Evolutionary conservation across 345 rosid species (phyloP).

Genomic region (Moricandia moricandioides): DNA sequence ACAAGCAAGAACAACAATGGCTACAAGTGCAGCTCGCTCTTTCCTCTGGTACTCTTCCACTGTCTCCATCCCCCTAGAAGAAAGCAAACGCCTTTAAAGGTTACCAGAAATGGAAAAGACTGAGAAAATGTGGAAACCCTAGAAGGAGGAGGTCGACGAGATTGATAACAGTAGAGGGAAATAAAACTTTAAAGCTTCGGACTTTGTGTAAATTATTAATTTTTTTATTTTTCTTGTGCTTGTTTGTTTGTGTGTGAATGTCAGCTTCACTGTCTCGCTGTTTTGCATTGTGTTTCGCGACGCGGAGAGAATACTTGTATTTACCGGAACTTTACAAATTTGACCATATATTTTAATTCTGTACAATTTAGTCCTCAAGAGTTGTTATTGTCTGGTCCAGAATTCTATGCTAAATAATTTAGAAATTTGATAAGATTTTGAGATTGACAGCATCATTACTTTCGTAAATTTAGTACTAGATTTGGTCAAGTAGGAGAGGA

Average conservation of each 20-base stretch:
- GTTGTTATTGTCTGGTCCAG: neutral
- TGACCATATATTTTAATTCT: neutral
- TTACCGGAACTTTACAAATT: neutral
- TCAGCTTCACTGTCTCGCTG: conserved; percentile 29
- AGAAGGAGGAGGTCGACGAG: conserved; percentile 15
- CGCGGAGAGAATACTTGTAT: conserved; percentile 34
- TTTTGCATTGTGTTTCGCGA: conserved; percentile 30
- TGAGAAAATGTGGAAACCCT: conserved; percentile 30
- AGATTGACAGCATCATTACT: too few species aligned
- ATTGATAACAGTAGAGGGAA: conserved; percentile 21
- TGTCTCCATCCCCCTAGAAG: conserved; percentile 29
- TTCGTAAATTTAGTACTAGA: too few species aligned
- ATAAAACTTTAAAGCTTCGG: conserved; percentile 22
- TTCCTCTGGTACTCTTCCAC: conserved; percentile 50
- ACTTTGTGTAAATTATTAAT: neutral
- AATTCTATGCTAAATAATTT: too few species aligned
- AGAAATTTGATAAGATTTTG: too few species aligned
- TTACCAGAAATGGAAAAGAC: conserved; percentile 24
- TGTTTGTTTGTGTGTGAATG: conserved; percentile 23
- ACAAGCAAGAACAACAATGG: conserved; percentile 78
- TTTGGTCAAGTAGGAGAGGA: too few species aligned
- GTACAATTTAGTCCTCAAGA: neutral
- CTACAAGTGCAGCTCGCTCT: conserved; percentile 63
- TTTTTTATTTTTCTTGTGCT: neutral
- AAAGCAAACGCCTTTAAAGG: neutral